phyloP scores from a whole-genome alignment of 805 yeast species.

The Brettanomyces sp. region DNA sequence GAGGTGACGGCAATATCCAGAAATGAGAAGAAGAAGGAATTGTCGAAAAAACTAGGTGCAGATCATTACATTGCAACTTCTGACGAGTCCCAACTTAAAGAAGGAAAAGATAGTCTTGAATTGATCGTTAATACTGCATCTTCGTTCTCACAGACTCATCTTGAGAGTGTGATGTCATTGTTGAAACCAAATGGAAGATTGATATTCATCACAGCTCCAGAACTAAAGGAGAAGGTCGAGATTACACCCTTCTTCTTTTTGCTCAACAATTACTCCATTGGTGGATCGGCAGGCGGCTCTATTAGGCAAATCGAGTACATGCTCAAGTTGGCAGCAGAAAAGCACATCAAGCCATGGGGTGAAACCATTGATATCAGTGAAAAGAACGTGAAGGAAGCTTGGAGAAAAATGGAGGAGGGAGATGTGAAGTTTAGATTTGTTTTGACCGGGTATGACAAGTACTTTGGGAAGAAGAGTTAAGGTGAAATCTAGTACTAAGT shows the following conservation, averaged over 20 bases:
- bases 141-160: slow-evolving; percentile 24
- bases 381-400: slow-evolving; percentile 33
- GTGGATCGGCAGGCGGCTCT: slow-evolving; percentile 33
- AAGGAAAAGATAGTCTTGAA: slow-evolving; percentile 30
- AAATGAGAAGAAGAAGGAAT: slow-evolving; percentile 36
- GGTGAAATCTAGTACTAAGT: no score
- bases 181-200: slow-evolving; percentile 26
- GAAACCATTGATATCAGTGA: slow-evolving; percentile 41
- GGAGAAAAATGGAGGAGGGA: slow-evolving; percentile 38
- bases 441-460: slow-evolving; percentile 38
- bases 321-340: slow-evolving; percentile 38
- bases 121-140: slow-evolving; percentile 41
- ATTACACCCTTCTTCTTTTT: slow-evolving; percentile 28
- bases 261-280: slow-evolving; percentile 20
- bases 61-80: slow-evolving; percentile 44
- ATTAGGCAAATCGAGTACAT: slow-evolving; percentile 36
- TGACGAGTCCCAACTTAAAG: slow-evolving; percentile 33
- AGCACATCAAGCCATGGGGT: slow-evolving; percentile 40
- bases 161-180: slow-evolving; percentile 16
- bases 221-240: slow-evolving; percentile 25
- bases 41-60: slow-evolving; percentile 44
- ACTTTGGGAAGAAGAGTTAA: slow-evolving; percentile 3
- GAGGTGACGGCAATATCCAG: slow-evolving; percentile 51
- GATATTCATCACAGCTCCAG: slow-evolving; percentile 24
- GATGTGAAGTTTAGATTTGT: slow-evolving; percentile 48